Conservation (phyloP, 306 rosid genomes). For the Vigna hirtella region DNA sequence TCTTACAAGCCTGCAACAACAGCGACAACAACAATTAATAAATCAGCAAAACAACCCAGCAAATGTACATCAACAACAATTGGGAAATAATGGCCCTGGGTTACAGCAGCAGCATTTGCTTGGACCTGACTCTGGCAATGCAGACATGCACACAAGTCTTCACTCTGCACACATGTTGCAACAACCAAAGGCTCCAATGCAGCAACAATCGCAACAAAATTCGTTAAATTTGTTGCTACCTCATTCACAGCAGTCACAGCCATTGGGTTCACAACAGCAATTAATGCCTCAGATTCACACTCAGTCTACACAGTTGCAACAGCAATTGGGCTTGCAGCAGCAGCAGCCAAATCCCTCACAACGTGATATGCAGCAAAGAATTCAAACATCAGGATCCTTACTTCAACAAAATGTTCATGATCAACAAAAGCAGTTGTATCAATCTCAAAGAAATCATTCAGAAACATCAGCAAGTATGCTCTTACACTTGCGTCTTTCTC, state of each 20-base stretch:
- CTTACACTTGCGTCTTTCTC: constrained; percentile 36
- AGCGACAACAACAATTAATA: constrained; percentile 65
- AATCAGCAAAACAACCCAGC: constrained; percentile 77
- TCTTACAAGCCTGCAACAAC: constrained; percentile 68
- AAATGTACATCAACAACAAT: constrained; percentile 81
- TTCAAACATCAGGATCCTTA: constrained; percentile 73
- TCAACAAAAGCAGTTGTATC: constrained; percentile 81
- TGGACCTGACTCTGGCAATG: constrained; percentile 72
- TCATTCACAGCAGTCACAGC: constrained; percentile 75
- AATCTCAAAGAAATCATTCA: constrained; percentile 76
- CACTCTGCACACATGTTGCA: constrained; percentile 76
- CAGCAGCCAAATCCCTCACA: constrained; percentile 70
- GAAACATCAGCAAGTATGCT: constrained; percentile 83
- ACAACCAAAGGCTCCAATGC: constrained; percentile 69
- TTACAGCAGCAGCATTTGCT: constrained; percentile 69
- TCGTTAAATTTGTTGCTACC: constrained; percentile 61
- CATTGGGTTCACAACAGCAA: constrained; percentile 78
- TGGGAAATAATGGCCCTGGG: constrained; percentile 74
- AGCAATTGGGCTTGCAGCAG: constrained; percentile 70
- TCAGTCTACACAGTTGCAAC: constrained; percentile 85
- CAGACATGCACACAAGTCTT: constrained; percentile 77
- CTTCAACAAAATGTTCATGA: constrained; percentile 81
- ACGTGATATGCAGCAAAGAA: constrained; percentile 83
- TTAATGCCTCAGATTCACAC: constrained; percentile 75
- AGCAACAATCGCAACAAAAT: constrained; percentile 73